A percentile compares a stretch with the other conserved stretches of the same genome.
Conservation (phyloP, 2,329 filamentous ascomycete genomes). For the Diaporthe sp. region DNA sequence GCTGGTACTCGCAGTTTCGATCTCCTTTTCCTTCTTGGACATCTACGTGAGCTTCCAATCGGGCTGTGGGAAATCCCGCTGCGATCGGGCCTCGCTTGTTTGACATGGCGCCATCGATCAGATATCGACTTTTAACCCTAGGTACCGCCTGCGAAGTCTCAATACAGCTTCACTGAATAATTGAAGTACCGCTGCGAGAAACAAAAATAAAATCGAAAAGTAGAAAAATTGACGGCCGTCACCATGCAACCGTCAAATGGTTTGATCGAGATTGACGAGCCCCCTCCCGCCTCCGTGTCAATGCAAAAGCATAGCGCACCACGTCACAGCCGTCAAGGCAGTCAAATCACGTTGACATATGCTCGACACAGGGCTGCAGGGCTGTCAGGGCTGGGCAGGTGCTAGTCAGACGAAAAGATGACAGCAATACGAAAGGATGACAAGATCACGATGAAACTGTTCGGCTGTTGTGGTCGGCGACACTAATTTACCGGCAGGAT, state of each 20-base stretch:
- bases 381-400: not conserved
- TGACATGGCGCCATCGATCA: slow-evolving; percentile 14
- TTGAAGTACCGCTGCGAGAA: not conserved
- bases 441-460: not conserved
- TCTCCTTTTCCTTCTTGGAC: not conserved
- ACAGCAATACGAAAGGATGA: not conserved
- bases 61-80: not conserved
- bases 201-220: not conserved
- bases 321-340: slow-evolving; percentile 6
- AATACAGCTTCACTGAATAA: not conserved
- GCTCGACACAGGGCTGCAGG: slow-evolving; percentile 24
- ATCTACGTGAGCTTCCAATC: slow-evolving; percentile 6
- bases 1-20: not conserved
- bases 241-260: slow-evolving; percentile 30
- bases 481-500: slow-evolving; percentile 13
- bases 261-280: slow-evolving; percentile 20
- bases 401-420: not conserved
- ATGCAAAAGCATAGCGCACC: slow-evolving; percentile 4
- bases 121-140: not conserved
- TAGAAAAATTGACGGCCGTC: slow-evolving; percentile 8
- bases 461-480: slow-evolving; percentile 21
- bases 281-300: not conserved
- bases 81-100: not conserved
- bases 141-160: slow-evolving; percentile 15
- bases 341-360: slow-evolving; percentile 6